Evolutionary conservation across 2,329 filamentous ascomycete genomes (phyloP).

Genomic region (Aschersonia sp.): DNA sequence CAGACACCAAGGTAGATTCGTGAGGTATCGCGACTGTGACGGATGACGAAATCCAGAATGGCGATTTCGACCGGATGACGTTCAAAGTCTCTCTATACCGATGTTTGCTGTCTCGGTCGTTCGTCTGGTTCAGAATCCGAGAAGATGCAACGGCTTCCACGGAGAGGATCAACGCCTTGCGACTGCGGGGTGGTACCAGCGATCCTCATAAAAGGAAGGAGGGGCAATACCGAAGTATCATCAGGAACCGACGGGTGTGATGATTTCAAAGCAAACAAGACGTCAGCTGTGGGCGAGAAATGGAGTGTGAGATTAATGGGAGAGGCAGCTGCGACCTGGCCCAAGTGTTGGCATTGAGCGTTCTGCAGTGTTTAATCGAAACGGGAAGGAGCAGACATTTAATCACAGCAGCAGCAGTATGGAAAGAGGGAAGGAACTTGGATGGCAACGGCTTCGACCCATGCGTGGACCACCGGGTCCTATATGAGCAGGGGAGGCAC

Average conservation of each 20-base stretch:
- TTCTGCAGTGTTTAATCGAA: neutral
- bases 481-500: neutral
- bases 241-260: neutral
- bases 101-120: no score
- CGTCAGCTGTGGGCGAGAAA: neutral
- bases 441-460: neutral
- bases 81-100: no score
- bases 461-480: neutral
- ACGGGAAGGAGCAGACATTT: neutral
- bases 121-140: no score
- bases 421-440: neutral
- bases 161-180: no score
- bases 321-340: neutral
- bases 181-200: neutral
- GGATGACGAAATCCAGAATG: no score
- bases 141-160: no score
- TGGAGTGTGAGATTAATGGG: neutral
- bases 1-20: no score
- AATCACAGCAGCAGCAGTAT: neutral
- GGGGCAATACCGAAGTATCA: neutral
- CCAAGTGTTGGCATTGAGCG: neutral
- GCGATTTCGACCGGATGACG: no score
- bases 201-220: neutral
- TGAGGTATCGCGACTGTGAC: no score
- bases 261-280: neutral